Evolutionary conservation across 768 basidiomycete genomes (phyloP).

Genomic region (Trametes punicea): DNA sequence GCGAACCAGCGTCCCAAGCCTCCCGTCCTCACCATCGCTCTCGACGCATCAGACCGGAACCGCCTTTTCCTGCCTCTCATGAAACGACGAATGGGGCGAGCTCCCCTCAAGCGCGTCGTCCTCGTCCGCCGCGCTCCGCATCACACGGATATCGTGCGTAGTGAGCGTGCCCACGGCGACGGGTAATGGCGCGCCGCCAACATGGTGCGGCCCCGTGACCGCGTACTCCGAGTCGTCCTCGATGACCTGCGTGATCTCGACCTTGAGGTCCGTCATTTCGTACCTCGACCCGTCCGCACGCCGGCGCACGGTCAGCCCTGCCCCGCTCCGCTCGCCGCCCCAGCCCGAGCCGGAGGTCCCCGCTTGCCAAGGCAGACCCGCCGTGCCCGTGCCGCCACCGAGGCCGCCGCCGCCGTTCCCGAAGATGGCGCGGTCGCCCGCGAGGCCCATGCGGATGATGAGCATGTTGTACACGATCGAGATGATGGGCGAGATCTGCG

Average conservation of each 20-base stretch:
- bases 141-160: neutral
- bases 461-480: slow-evolving; percentile 44
- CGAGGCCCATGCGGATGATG: slow-evolving; percentile 36
- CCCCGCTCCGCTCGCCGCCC: slow-evolving; percentile 3
- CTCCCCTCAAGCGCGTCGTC: neutral
- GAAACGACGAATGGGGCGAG: neutral
- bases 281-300: slow-evolving; percentile 13
- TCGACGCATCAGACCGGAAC: neutral
- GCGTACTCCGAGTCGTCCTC: slow-evolving; percentile 19
- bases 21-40: neutral
- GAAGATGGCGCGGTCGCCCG: slow-evolving; percentile 3
- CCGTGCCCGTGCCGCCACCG: neutral
- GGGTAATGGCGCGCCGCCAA: neutral
- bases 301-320: neutral
- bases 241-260: slow-evolving; percentile 24
- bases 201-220: neutral
- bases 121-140: neutral
- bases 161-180: neutral
- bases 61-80: neutral
- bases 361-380: neutral
- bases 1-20: neutral
- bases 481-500: slow-evolving; percentile 37
- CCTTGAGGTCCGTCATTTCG: slow-evolving; percentile 21
- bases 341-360: neutral
- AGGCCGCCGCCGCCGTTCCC: too few species aligned